These are phyloP conservation scores for Coniella vitis DNA, from an alignment of 2,329 filamentous ascomycete species.

Conservation along the genomic window DNA sequence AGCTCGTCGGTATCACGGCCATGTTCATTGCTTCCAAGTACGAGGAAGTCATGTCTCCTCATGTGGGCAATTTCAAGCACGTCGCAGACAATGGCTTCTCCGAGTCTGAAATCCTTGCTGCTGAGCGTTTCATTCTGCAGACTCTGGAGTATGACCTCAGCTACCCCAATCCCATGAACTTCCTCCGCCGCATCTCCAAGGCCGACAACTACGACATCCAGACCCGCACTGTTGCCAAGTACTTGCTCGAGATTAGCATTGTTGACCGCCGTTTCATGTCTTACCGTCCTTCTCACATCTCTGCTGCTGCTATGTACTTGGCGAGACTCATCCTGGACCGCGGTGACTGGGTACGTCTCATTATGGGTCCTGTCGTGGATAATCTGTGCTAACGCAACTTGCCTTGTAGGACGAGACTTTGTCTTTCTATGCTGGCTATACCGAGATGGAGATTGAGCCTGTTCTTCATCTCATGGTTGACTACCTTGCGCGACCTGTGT, in stretches of 20 bases:
- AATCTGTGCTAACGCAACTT: slow-evolving; percentile 36
- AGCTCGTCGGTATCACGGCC: slow-evolving; percentile 93
- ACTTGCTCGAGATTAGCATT: slow-evolving; percentile 93
- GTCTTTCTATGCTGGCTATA: slow-evolving; percentile 86
- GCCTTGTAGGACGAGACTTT: slow-evolving; percentile 60
- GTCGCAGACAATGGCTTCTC: slow-evolving; percentile 96
- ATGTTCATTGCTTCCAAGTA: slow-evolving; percentile 99
- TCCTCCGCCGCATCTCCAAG: slow-evolving; percentile 96
- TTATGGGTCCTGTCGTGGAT: slow-evolving; percentile 25
- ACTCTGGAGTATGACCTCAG: slow-evolving; percentile 95
- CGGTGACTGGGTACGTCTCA: slow-evolving; percentile 65
- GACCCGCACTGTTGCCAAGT: slow-evolving; percentile 94
- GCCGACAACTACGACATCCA: slow-evolving; percentile 99
- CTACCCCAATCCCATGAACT: slow-evolving; percentile 99
- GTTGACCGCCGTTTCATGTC: slow-evolving; percentile 91
- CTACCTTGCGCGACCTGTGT: slow-evolving; percentile 83
- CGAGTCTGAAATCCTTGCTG: slow-evolving; percentile 89
- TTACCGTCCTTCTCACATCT: slow-evolving; percentile 82
- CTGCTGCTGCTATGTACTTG: slow-evolving; percentile 91
- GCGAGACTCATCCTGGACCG: slow-evolving; percentile 84
- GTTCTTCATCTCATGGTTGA: slow-evolving; percentile 94
- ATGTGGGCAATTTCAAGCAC: slow-evolving; percentile 94
- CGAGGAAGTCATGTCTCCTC: slow-evolving; percentile 93
- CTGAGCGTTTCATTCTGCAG: slow-evolving; percentile 89
- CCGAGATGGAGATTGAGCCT: slow-evolving; percentile 85